A percentile compares a stretch with the other conserved stretches of the same genome.
Evolutionary conservation across 83 land plant genomes (phyloP).

Genomic region (Diphasiastrum complanatum): DNA sequence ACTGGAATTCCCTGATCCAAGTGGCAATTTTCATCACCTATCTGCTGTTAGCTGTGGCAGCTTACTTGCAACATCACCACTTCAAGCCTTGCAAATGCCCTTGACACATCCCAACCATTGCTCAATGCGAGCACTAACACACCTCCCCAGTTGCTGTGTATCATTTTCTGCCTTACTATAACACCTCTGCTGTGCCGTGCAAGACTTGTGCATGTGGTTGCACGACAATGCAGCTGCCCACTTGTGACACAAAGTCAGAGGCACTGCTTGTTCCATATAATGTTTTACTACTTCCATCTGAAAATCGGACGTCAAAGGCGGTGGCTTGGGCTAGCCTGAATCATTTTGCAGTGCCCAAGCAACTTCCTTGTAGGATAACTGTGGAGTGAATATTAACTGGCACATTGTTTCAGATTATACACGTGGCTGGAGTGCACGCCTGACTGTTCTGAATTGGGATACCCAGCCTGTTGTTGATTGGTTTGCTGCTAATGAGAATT

Average conservation of each 20-base stretch:
- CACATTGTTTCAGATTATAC: slow-evolving; percentile 36
- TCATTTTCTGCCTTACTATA: slow-evolving; percentile 73
- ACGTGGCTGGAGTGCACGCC: slow-evolving; percentile 37
- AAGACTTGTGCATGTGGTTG: slow-evolving; percentile 75
- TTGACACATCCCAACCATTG: background rate
- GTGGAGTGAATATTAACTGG: slow-evolving; percentile 45
- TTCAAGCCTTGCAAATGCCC: background rate
- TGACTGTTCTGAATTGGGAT: slow-evolving; percentile 29
- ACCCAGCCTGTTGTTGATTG: slow-evolving; percentile 13
- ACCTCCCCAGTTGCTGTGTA: slow-evolving; percentile 56
- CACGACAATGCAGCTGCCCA: slow-evolving; percentile 7
- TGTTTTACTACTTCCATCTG: slow-evolving; percentile 56
- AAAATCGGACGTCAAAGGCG: slow-evolving; percentile 55
- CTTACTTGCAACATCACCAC: slow-evolving; percentile 60
- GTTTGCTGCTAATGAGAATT: slow-evolving; percentile 41
- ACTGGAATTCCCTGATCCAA: slow-evolving; percentile 57
- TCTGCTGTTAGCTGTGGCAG: slow-evolving; percentile 63
- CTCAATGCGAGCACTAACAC: slow-evolving; percentile 8
- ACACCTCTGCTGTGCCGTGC: slow-evolving; percentile 65
- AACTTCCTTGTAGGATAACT: slow-evolving; percentile 33
- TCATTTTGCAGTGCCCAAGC: slow-evolving; percentile 23
- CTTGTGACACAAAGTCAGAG: slow-evolving; percentile 41
- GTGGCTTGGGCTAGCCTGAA: slow-evolving; percentile 58
- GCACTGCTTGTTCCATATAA: slow-evolving; percentile 66
- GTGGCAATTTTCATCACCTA: slow-evolving; percentile 30